phyloP scores from a whole-genome alignment of 495 filamentous ascomycete species.

The Glarea lozoyensis region DNA sequence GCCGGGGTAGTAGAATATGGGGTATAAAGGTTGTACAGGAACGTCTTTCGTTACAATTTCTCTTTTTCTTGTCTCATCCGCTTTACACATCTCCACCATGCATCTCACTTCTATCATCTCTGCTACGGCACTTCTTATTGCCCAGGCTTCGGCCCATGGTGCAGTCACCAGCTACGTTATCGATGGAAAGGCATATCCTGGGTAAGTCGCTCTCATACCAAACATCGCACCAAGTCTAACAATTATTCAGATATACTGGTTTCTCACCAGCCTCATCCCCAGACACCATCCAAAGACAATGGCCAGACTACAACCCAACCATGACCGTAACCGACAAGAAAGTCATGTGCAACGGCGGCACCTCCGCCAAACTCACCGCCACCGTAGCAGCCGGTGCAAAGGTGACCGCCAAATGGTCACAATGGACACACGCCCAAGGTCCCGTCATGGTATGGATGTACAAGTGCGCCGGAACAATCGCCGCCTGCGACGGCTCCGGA shows the following conservation, averaged over 20 bases:
- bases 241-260: slow-evolving; percentile 31
- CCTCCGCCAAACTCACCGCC: slow-evolving; percentile 32
- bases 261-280: slow-evolving; percentile 36
- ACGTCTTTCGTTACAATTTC: not conserved
- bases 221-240: not conserved
- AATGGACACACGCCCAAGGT: slow-evolving; percentile 50
- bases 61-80: not conserved
- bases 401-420: slow-evolving; percentile 41
- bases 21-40: not conserved
- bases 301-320: slow-evolving; percentile 41
- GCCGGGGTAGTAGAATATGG: not conserved
- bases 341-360: slow-evolving; percentile 43
- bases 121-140: slow-evolving; percentile 16
- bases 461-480: slow-evolving; percentile 38
- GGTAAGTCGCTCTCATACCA: slow-evolving; percentile 18
- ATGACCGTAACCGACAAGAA: slow-evolving; percentile 28
- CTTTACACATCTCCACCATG: slow-evolving; percentile 14
- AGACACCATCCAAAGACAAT: slow-evolving; percentile 45
- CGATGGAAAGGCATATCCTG: slow-evolving; percentile 38
- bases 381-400: slow-evolving; percentile 35
- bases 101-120: slow-evolving; percentile 14
- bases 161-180: slow-evolving; percentile 50
- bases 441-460: slow-evolving; percentile 49
- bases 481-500: slow-evolving; percentile 34
- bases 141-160: slow-evolving; percentile 42